phyloP scores from a whole-genome alignment of 192 early-diverging fungal genomes.

The Coemansia sp. region DNA sequence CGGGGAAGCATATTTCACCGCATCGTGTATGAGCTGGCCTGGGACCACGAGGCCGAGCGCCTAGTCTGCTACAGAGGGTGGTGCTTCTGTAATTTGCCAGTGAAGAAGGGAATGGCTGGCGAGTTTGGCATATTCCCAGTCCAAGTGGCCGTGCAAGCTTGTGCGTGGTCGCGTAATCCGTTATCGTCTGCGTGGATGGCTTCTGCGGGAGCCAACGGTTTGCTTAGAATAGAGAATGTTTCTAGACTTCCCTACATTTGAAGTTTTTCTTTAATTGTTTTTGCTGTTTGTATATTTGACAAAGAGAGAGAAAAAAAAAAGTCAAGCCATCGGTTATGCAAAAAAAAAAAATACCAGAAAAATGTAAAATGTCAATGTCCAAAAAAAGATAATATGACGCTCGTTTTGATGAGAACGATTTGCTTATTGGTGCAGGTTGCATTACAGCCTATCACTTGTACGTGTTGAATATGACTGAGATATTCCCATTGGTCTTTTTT shows the following conservation, averaged over 20 bases:
- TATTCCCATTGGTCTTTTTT: constrained; percentile 8
- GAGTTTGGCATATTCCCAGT: constrained; percentile 14
- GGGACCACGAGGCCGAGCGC: neutral
- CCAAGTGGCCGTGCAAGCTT: constrained; percentile 24
- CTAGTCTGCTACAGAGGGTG: neutral
- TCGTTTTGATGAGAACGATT: neutral
- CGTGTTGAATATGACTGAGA: neutral
- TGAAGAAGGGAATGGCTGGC: neutral
- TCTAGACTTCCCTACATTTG: neutral
- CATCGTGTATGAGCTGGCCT: constrained; percentile 13
- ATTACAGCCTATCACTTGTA: too few species aligned
- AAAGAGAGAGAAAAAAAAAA: too few species aligned
- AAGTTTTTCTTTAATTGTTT: neutral
- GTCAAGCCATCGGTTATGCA: neutral
- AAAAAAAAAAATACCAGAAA: neutral
- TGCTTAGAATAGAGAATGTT: constrained; percentile 35
- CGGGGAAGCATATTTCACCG: constrained; percentile 9
- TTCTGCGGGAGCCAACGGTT: constrained; percentile 21
- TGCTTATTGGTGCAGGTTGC: too few species aligned
- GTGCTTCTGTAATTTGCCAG: neutral
- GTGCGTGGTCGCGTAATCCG: constrained; percentile 44
- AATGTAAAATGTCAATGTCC: neutral
- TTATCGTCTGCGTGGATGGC: constrained; percentile 31
- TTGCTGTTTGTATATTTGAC: neutral
- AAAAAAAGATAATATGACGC: too few species aligned